Base-by-base conservation (phyloP, 805 yeast genomes). In the Ogataea allantospora region DNA sequence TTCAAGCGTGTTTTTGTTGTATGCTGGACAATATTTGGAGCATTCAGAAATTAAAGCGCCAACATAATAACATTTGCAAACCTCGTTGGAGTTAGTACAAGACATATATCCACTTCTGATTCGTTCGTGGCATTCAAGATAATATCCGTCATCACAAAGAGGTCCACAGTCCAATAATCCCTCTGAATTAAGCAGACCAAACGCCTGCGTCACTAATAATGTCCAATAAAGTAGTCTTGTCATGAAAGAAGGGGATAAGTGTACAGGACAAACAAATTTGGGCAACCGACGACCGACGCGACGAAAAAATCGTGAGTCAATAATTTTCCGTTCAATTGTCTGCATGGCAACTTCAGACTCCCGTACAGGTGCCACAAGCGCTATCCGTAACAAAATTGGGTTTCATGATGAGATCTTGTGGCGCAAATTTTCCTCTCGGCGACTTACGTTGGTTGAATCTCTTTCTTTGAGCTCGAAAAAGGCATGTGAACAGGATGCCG, bases 401-500 rank as follows among this genome's bases (percentile, higher is more conserved):
- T 93, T 93, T 63, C 69, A 69, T 7, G 96, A 93, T 58, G 95
- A 87, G 44, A 68, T 77, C 28, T 71, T 74, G 39, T 93, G 99
- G 99, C 87, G 86, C 57, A 74, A 78, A 50, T 91, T 93, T 58
- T 83, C 93, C n/a, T 87, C 95, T 1, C 71, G 98, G 40, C 68
- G 99, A 42, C 68, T 93, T 16, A 96, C 88, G 62, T 70, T 93
- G 38, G 93, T 93, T 27, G 97, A 89, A 56, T 75, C 83, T 15
- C 70, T 82, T 44, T 67, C 70, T 28, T 56, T 76, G 27, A 67
- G 74, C 30, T 64, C 76, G 13, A 76, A 77, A 47, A 89, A 88
- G 66, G 98, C 98, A 7, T 77, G 88, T 40, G 98, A 93, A 57
- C 99, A 91, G 60, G 97, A 91, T 49, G 77, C 74, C 19, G 83